Conservation (phyloP, 208 protist genomes). For the Naegleria gruberi region DNA sequence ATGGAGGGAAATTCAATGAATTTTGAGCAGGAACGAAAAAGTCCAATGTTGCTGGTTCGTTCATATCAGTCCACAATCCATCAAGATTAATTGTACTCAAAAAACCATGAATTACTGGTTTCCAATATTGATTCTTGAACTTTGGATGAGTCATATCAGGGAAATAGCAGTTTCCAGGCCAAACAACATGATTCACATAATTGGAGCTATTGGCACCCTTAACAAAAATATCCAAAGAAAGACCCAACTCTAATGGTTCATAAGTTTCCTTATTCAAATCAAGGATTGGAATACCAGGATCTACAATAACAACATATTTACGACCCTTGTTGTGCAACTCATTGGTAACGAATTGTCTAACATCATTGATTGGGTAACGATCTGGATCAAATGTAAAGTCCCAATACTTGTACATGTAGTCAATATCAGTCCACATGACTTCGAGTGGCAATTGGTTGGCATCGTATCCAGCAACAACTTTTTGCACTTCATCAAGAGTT, state of each 20-base stretch:
- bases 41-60: not conserved
- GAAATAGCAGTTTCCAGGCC: constrained; percentile 48
- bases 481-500: constrained; percentile 34
- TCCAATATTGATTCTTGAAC: constrained; percentile 44
- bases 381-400: constrained; percentile 60
- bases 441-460: constrained; percentile 58
- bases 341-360: constrained; percentile 28
- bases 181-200: constrained; percentile 36
- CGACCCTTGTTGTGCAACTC: constrained; percentile 31
- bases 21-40: not conserved
- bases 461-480: constrained; percentile 49
- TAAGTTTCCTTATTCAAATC: constrained; percentile 31
- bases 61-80: constrained; percentile 72
- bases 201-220: not conserved
- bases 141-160: constrained; percentile 56
- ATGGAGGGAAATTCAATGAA: constrained; percentile 40
- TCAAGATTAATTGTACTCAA: constrained; percentile 39
- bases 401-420: constrained; percentile 63
- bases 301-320: constrained; percentile 40
- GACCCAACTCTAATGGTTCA: constrained; percentile 37
- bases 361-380: constrained; percentile 33
- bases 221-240: constrained; percentile 41
- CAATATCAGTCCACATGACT: constrained; percentile 66
- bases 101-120: constrained; percentile 39
- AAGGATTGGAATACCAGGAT: constrained; percentile 29